Conservation (phyloP, 1,139 yeast species). For the Schizosaccharomyces versatilis region DNA sequence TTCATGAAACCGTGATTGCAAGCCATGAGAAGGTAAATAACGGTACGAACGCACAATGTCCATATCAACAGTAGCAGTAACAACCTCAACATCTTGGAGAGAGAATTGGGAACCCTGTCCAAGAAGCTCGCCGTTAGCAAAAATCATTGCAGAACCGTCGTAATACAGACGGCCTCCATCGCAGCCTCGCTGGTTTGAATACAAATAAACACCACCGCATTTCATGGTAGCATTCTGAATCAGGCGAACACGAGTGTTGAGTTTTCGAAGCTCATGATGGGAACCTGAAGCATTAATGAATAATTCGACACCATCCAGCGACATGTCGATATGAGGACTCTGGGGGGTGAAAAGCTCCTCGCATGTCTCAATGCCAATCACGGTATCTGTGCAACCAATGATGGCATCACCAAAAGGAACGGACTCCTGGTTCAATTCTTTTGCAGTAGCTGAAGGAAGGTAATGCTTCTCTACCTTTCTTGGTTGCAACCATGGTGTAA, state of each 20-base stretch:
- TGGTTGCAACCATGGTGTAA: constrained; percentile 79
- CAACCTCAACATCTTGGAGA: constrained; percentile 64
- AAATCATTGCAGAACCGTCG: constrained; percentile 90
- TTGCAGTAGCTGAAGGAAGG: constrained; percentile 43
- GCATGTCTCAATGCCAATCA: constrained; percentile 88
- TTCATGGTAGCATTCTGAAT: constrained; percentile 82
- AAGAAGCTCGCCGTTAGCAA: constrained; percentile 70
- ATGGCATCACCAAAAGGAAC: constrained; percentile 84
- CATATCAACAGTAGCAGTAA: constrained; percentile 78
- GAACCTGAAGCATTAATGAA: constrained; percentile 89
- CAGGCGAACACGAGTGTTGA: constrained; percentile 60
- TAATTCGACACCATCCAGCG: constrained; percentile 88
- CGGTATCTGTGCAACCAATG: constrained; percentile 59
- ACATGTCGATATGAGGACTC: constrained; percentile 79
- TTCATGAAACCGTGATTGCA: constrained; percentile 35
- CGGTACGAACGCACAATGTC: constrained; percentile 78
- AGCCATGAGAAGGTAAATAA: constrained; percentile 49
- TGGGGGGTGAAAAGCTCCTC: constrained; percentile 93
- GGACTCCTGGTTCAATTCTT: constrained; percentile 33
- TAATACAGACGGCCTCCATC: constrained; percentile 93
- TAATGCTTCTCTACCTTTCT: constrained; percentile 48
- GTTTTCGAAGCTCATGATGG: constrained; percentile 81
- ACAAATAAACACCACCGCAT: constrained; percentile 87
- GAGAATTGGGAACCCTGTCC: constrained; percentile 90
- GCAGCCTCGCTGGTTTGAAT: constrained; percentile 90